A percentile compares a stretch with the other conserved stretches of the same genome.
Evolutionary conservation across 1,284 basidiomycete species (phyloP).

Genomic region (Uromyces viciae-fabae): DNA sequence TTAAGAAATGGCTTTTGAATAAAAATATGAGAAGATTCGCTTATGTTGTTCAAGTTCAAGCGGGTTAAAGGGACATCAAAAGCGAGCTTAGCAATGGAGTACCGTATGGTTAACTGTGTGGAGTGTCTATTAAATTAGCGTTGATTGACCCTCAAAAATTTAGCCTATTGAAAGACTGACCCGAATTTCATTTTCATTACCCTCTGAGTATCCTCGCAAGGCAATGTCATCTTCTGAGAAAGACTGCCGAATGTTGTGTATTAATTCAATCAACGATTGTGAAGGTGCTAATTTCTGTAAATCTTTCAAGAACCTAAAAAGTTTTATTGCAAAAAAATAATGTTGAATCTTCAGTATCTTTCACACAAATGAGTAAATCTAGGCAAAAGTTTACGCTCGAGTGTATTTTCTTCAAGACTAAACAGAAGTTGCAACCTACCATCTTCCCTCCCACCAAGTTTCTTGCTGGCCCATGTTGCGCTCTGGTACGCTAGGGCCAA

Average conservation of each 20-base stretch:
- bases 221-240: slow-evolving; percentile 25
- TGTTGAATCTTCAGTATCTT: too few species aligned
- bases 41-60: not conserved
- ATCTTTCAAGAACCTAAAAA: slow-evolving; percentile 4
- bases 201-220: slow-evolving; percentile 14
- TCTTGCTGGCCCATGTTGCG: not conserved
- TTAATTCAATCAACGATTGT: not conserved
- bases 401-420: not conserved
- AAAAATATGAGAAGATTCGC: not conserved
- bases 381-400: not conserved
- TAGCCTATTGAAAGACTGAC: not conserved
- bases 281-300: not conserved
- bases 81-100: not conserved
- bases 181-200: slow-evolving; percentile 20
- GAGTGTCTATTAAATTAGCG: not conserved
- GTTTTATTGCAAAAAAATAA: too few species aligned
- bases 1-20: slow-evolving; percentile 18
- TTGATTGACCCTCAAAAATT: not conserved
- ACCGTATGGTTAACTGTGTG: slow-evolving; percentile 17
- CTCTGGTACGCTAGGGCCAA: slow-evolving; percentile 8
- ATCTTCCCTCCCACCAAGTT: slow-evolving; percentile 26
- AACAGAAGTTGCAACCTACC: not conserved
- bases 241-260: not conserved
- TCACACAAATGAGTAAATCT: not conserved
- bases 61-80: slow-evolving; percentile 10